A percentile compares a stretch with the other conserved stretches of the same genome.
These are phyloP conservation scores for Amaranthus tricolor DNA, from an alignment of 179 eudicot species.

Conservation along the genomic window DNA sequence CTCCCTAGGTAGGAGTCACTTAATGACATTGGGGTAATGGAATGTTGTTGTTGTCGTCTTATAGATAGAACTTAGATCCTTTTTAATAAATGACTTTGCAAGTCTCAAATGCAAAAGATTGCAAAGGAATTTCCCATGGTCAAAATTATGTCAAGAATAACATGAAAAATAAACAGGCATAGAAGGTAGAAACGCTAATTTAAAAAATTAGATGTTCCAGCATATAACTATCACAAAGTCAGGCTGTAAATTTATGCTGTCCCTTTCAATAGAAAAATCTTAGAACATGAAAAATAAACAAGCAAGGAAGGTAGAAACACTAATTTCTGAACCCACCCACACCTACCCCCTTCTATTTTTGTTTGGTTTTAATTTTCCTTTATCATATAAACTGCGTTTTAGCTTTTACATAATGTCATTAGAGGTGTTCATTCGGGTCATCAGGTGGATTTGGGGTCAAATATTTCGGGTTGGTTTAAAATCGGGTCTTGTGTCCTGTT, in stretches of 20 bases:
- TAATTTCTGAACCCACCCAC: background rate
- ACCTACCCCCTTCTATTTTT: background rate
- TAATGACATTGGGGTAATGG: no score
- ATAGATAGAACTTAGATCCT: no score
- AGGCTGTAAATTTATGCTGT: background rate
- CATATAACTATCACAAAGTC: background rate
- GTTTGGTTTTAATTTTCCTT: background rate
- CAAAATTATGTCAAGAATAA: background rate
- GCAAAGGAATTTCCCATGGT: background rate
- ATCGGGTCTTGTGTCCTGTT: no score
- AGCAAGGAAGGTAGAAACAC: background rate
- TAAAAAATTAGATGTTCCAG: background rate
- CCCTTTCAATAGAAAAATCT: background rate
- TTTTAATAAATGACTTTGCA: no score
- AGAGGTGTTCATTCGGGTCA: no score
- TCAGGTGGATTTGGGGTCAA: no score
- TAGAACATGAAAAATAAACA: background rate
- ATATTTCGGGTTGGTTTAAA: no score
- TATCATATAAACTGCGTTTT: background rate
- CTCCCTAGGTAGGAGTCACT: no score
- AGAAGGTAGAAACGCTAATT: background rate
- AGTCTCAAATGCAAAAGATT: background rate
- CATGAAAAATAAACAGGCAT: background rate
- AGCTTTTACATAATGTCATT: background rate
- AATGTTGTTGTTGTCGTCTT: no score